Evolutionary conservation across 2,329 filamentous ascomycete genomes (phyloP).

Genomic region (Penicillium sp.): DNA sequence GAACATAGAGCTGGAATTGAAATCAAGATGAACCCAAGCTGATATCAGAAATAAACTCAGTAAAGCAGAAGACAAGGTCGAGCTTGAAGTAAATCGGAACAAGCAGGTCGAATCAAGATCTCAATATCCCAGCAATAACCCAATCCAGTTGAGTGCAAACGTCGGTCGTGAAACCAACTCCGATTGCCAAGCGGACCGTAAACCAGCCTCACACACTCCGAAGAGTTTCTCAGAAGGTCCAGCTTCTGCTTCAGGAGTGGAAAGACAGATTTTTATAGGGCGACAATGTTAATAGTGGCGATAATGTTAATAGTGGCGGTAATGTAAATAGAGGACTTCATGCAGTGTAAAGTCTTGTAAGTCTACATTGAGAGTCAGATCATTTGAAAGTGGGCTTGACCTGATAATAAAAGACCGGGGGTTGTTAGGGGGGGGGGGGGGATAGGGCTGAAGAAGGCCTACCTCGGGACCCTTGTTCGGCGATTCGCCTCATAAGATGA

Average conservation of each 20-base stretch:
- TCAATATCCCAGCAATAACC: constrained; percentile 18
- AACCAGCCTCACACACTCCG: constrained; percentile 11
- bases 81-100: constrained; percentile 8
- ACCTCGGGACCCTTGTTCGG: constrained; percentile 19
- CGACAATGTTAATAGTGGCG: neutral
- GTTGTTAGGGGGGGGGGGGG: neutral
- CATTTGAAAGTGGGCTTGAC: constrained; percentile 6
- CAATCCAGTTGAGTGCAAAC: constrained; percentile 27
- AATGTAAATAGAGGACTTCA: constrained; percentile 3
- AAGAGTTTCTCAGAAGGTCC: constrained; percentile 16
- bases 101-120: constrained; percentile 20
- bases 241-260: constrained; percentile 19
- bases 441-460: constrained; percentile 23
- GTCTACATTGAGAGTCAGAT: constrained; percentile 21
- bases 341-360: constrained; percentile 11
- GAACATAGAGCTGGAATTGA: constrained; percentile 8
- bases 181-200: constrained; percentile 19
- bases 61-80: constrained; percentile 10
- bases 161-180: constrained; percentile 22
- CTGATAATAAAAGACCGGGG: neutral
- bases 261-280: constrained; percentile 4
- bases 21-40: constrained; percentile 15
- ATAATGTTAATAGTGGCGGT: neutral
- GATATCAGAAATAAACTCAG: constrained; percentile 7
- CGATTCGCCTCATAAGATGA: constrained; percentile 29